Evolutionary conservation across 495 filamentous ascomycete genomes (phyloP).

Genomic region (Xylaria longipes): DNA sequence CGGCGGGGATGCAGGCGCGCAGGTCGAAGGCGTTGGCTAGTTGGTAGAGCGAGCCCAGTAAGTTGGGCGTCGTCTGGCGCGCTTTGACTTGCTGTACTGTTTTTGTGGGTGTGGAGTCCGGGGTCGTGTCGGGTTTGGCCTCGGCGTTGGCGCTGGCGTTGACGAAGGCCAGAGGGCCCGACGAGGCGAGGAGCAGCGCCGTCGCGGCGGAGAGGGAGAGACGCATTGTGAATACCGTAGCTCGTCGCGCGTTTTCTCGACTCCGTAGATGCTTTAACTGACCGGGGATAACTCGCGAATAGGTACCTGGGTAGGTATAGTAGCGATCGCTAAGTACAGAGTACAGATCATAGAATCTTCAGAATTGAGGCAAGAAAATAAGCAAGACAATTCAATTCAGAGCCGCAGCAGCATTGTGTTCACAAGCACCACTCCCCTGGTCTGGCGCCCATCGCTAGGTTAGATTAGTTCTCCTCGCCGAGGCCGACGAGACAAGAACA

Average conservation of each 20-base stretch:
- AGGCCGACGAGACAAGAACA: not conserved
- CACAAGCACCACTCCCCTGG: no score
- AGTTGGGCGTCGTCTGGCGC: conserved; percentile 18
- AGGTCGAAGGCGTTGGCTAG: conserved; percentile 23
- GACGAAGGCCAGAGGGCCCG: not conserved
- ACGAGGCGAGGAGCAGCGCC: conserved; percentile 21
- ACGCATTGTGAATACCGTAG: not conserved
- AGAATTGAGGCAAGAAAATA: not conserved
- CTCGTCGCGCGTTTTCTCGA: not conserved
- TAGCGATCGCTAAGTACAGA: not conserved
- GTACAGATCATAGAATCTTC: not conserved
- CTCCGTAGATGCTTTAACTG: not conserved
- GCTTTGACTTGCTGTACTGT: conserved; percentile 10
- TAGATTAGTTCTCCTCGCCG: not conserved
- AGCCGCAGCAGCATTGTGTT: not conserved
- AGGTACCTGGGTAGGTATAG: not conserved
- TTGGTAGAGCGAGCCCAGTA: conserved; percentile 17
- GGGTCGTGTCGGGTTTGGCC: conserved; percentile 7
- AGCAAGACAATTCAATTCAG: not conserved
- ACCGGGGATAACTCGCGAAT: not conserved
- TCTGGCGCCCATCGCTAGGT: not conserved
- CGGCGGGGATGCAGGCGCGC: conserved; percentile 21
- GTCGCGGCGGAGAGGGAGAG: conserved; percentile 4
- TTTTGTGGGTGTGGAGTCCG: conserved; percentile 8
- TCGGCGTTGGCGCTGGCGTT: conserved; percentile 1